Base-by-base conservation (phyloP, 192 early-diverging fungal species). In the Podila epigama region DNA sequence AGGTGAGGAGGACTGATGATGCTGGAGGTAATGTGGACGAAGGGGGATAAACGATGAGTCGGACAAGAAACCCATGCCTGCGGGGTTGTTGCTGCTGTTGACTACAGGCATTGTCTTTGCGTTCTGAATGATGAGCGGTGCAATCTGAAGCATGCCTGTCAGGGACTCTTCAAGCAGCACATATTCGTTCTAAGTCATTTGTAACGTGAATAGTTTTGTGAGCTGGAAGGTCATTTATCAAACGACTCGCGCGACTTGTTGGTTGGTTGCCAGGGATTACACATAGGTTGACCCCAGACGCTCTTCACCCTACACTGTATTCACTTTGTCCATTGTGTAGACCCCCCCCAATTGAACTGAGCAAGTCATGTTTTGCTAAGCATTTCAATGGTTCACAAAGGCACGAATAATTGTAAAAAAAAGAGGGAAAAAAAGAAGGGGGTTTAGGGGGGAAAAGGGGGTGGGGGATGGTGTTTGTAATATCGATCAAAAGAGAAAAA, bases 141-240 rank as follows among this genome's bases (percentile, higher is more conserved):
- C 61, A 10, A 77, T 68, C 53, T 68, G 73, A 12, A 77, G 55
- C 44, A 77, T 77, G 34, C 73, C 73, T 1, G 56, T 59, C 0
- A 77, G 56, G 34, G 73, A 61, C 48, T 77, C 73, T 37, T 68
- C 73, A 16, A 77, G 39, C 3, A 63, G 60, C 32, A 77, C 31
- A 37, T 75, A 75, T n/a, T 75, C 58, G 33, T 75, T 75, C 72
- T 75, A 53, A 48, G n/a, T n/a, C n/a, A n/a, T n/a, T n/a, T n/a
- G n/a, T n/a, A n/a, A n/a, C n/a, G n/a, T n/a, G n/a, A n/a, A n/a
- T n/a, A n/a, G n/a, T n/a, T n/a, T n/a, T n/a, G n/a, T n/a, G n/a
- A n/a, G n/a, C n/a, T n/a, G n/a, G n/a, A n/a, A n/a, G n/a, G n/a
- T n/a, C n/a, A n/a, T n/a, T n/a, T n/a, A n/a, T n/a, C n/a, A n/a